These are phyloP conservation scores for Fusarium nodosum DNA, from an alignment of 2,329 filamentous ascomycete species.

Conservation along the genomic window DNA sequence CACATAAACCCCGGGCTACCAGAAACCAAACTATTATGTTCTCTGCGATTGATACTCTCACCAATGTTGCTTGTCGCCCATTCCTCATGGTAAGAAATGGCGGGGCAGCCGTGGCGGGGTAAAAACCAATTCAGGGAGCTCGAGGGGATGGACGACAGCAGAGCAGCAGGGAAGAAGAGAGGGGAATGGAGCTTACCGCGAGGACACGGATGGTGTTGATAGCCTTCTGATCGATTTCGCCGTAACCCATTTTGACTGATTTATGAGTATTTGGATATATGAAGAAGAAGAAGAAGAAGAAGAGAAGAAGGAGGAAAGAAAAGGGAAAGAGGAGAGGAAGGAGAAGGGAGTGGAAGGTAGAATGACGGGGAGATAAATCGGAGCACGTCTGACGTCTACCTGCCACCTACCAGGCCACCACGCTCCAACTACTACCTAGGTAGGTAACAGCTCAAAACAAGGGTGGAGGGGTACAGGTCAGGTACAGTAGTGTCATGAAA, in stretches of 20 bases:
- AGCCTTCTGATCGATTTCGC: constrained; percentile 87
- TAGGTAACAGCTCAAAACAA: constrained; percentile 7
- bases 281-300: constrained; percentile 44
- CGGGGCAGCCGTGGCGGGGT: constrained; percentile 55
- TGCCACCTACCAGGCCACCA: constrained; percentile 1
- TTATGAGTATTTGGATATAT: constrained; percentile 47
- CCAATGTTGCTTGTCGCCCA: constrained; percentile 25
- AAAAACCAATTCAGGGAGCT: constrained; percentile 51
- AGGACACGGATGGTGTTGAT: constrained; percentile 99
- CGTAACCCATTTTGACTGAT: constrained; percentile 82
- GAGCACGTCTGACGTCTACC: constrained; percentile 43
- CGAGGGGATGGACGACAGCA: constrained; percentile 52
- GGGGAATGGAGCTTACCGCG: constrained; percentile 78
- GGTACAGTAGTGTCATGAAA: constrained; percentile 49
- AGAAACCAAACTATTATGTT: constrained; percentile 1
- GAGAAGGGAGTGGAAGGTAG: constrained; percentile 15
- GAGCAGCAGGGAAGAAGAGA: constrained; percentile 24
- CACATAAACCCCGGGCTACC: not conserved
- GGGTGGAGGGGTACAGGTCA: constrained; percentile 50
- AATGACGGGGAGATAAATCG: constrained; percentile 49
- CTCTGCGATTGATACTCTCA: constrained; percentile 23
- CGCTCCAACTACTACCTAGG: not conserved
- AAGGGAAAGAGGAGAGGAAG: constrained; percentile 21
- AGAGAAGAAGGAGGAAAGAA: constrained; percentile 45
- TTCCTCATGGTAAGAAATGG: constrained; percentile 40